These are phyloP conservation scores for Phytophthora crassamura DNA, from an alignment of 352 stramenopile species.

Conservation along the genomic window DNA sequence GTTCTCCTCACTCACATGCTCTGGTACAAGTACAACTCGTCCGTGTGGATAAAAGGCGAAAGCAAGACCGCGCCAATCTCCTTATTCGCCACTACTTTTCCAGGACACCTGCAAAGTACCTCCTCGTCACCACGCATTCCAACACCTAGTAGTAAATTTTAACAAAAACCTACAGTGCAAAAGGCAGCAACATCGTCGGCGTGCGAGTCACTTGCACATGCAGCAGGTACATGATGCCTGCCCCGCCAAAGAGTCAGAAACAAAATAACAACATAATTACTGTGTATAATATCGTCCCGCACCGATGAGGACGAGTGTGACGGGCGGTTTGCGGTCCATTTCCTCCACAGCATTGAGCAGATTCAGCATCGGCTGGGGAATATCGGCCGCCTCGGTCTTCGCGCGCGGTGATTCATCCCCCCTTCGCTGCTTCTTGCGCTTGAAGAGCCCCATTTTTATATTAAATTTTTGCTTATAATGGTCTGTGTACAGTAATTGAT, in stretches of 20 bases:
- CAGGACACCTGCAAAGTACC: slow-evolving; percentile 88
- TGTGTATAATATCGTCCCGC: slow-evolving; percentile 10
- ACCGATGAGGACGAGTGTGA: slow-evolving; percentile 59
- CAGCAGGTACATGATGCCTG: slow-evolving; percentile 62
- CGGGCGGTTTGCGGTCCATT: slow-evolving; percentile 69
- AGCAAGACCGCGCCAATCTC: slow-evolving; percentile 60
- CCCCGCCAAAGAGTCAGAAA: background rate
- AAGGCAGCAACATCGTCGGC: slow-evolving; percentile 43
- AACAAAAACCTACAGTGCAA: slow-evolving; percentile 53
- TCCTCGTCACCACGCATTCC: no score
- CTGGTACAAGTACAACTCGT: slow-evolving; percentile 91
- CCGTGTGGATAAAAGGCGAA: slow-evolving; percentile 82
- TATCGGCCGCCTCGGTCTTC: slow-evolving; percentile 17
- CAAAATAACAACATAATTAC: background rate
- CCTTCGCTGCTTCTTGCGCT: slow-evolving; percentile 20
- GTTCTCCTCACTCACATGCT: slow-evolving; percentile 91
- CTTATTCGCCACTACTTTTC: slow-evolving; percentile 48
- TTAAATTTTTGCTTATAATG: background rate
- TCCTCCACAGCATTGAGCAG: slow-evolving; percentile 52
- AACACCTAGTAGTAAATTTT: slow-evolving; percentile 13
- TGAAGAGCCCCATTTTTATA: slow-evolving; percentile 28
- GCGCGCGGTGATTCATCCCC: slow-evolving; percentile 1
- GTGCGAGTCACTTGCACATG: slow-evolving; percentile 59
- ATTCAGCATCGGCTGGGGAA: slow-evolving; percentile 46
- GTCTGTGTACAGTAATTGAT: no score